Percentiles rank a stretch among this genome's conserved stretches.
These are phyloP conservation scores for Rhizodiscina lignyota DNA, from an alignment of 495 filamentous ascomycete species.

Conservation along the genomic window DNA sequence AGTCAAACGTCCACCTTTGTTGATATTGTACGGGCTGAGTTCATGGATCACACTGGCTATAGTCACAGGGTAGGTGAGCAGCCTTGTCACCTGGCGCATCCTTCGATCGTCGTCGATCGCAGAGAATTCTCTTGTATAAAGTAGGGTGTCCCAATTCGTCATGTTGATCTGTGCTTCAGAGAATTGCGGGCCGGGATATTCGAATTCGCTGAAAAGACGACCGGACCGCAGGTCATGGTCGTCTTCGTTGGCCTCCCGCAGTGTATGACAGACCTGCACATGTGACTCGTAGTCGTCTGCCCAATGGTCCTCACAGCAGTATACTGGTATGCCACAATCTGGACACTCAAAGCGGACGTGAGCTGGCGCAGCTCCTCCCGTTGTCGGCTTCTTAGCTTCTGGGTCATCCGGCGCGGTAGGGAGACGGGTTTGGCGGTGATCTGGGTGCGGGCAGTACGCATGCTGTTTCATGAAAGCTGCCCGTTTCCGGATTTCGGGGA, in stretches of 20 bases:
- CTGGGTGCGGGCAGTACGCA: slow-evolving; percentile 79
- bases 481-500: slow-evolving; percentile 63
- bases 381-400: slow-evolving; percentile 34
- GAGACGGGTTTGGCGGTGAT: slow-evolving; percentile 52
- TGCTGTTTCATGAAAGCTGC: slow-evolving; percentile 82
- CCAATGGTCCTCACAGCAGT: slow-evolving; percentile 88
- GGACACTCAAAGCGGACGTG: slow-evolving; percentile 90
- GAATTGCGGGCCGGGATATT: slow-evolving; percentile 74
- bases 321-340: slow-evolving; percentile 87
- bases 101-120: slow-evolving; percentile 77
- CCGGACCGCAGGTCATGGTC: slow-evolving; percentile 89
- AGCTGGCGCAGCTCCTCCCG: slow-evolving; percentile 42
- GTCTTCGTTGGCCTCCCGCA: slow-evolving; percentile 90
- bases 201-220: slow-evolving; percentile 83
- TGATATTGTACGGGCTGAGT: slow-evolving; percentile 75
- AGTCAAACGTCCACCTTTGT: slow-evolving; percentile 55
- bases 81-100: slow-evolving; percentile 76
- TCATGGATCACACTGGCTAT: slow-evolving; percentile 86
- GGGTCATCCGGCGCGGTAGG: slow-evolving; percentile 42
- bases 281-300: slow-evolving; percentile 87
- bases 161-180: slow-evolving; percentile 89
- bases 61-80: slow-evolving; percentile 87
- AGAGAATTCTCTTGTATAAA: slow-evolving; percentile 75
- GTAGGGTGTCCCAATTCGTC: slow-evolving; percentile 94
- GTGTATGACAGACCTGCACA: slow-evolving; percentile 76